These are phyloP conservation scores for Phytophthora sp. DNA, from an alignment of 352 stramenopile species.

Conservation along the genomic window DNA sequence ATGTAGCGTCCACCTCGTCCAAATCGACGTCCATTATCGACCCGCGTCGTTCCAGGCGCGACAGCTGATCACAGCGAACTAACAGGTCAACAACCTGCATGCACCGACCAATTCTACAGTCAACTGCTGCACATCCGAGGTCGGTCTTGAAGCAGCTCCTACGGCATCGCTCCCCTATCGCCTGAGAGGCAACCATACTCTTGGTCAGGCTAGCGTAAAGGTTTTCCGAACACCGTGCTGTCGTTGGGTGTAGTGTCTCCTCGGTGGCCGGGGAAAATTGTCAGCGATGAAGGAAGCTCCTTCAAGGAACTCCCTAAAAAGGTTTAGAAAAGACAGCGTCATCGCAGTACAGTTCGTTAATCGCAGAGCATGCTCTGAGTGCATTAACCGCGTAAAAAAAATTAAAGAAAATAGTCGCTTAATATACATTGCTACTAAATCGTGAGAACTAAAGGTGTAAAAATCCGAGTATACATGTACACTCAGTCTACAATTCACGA, in stretches of 20 bases:
- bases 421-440: too few species aligned
- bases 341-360: too few species aligned
- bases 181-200: slow-evolving; percentile 4
- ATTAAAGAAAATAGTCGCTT: too few species aligned
- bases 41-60: background rate
- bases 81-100: slow-evolving; percentile 10
- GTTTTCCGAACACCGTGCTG: slow-evolving; percentile 6
- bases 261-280: too few species aligned
- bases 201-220: slow-evolving; percentile 10
- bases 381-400: too few species aligned
- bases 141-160: slow-evolving; percentile 1
- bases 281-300: too few species aligned
- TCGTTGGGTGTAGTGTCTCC: slow-evolving; percentile 5
- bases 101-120: background rate
- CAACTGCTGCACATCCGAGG: background rate
- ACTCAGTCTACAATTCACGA: too few species aligned
- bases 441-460: too few species aligned
- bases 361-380: too few species aligned
- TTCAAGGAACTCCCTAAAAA: too few species aligned
- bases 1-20: background rate
- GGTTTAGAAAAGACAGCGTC: too few species aligned
- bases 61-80: slow-evolving; percentile 22
- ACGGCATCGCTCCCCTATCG: slow-evolving; percentile 2
- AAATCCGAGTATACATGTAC: too few species aligned
- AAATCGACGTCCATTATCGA: slow-evolving; percentile 18